These are phyloP conservation scores for Russula abietina DNA, from an alignment of 768 basidiomycete species.

Conservation along the genomic window DNA sequence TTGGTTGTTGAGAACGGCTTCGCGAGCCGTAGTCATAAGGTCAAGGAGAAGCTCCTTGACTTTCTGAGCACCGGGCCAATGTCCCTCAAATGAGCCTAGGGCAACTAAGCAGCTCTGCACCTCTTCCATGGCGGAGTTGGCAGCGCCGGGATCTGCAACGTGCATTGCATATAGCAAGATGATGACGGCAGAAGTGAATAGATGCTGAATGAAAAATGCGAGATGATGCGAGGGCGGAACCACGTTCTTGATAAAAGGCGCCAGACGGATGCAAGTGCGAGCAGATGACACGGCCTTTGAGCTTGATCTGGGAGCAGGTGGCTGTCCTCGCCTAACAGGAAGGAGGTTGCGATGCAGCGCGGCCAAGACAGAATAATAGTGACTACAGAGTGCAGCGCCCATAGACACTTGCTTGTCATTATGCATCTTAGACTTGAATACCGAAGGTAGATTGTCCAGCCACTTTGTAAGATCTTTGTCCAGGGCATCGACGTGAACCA, in stretches of 20 bases:
- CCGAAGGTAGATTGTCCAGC: conserved; percentile 71
- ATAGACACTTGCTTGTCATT: conserved; percentile 80
- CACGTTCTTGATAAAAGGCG: conserved; percentile 76
- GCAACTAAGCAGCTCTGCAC: conserved; percentile 65
- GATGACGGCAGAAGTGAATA: conserved; percentile 85
- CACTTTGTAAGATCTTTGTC: conserved; percentile 75
- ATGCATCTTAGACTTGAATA: conserved; percentile 67
- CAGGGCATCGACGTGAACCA: conserved; percentile 68
- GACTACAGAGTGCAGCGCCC: conserved; percentile 80
- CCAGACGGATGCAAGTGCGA: conserved; percentile 77
- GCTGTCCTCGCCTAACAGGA: conserved; percentile 69
- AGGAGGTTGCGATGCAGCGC: conserved; percentile 86
- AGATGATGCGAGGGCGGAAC: conserved; percentile 84
- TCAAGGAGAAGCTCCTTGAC: conserved; percentile 77
- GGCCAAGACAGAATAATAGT: conserved; percentile 83
- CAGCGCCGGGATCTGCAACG: conserved; percentile 55
- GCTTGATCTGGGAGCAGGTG: conserved; percentile 63
- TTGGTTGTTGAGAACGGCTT: conserved; percentile 46
- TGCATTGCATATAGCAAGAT: conserved; percentile 85
- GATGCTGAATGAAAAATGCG: conserved; percentile 83
- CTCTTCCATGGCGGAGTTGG: conserved; percentile 75
- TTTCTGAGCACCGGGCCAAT: conserved; percentile 84
- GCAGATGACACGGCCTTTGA: conserved; percentile 78
- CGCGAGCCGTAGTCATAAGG: conserved; percentile 60
- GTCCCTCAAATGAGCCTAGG: conserved; percentile 75